Base-by-base conservation (phyloP, 2,329 filamentous ascomycete genomes). In the Phialemonium atrogriseum region DNA sequence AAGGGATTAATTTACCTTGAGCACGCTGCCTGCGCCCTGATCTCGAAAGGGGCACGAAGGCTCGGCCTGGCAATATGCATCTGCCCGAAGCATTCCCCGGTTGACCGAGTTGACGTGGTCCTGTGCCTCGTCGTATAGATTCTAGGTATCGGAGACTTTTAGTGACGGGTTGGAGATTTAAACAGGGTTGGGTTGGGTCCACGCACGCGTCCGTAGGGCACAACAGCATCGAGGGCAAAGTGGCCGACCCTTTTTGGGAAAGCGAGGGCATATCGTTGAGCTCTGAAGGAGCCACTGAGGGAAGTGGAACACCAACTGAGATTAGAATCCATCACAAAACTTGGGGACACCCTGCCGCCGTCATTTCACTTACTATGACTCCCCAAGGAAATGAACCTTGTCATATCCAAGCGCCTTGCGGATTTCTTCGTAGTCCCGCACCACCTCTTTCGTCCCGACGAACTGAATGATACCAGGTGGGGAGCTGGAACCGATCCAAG, bases 401-500 rank as follows among this genome's bases (percentile, higher is more conserved):
- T 22, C 20, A 20, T 32, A 32, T 15, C 21, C 21, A 10, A 32
- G 20, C 6, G 30, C 20, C 14, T 24, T 32, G n/a, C 30, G 11
- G 3, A 32, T 32, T 16, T 32, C 20, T 22, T 32, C 30, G 30
- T 32, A 32, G 12, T 32, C 30, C 17, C 25, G 19, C 7, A 32
- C 15, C 12, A 32, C 30, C 15, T 24, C 30, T 13, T 32, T 24
- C 5, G 30, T 32, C 14, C 17, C 11, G 7, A 32, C 13, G 22
- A 32, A 32, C 30, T 32, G 30, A 15, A 32, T 24, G 30, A 32
- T 32, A 7, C 30, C 30, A 10, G 30, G 21, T 8, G 30, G 30
- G 5, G 30, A 24, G 30, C 30, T 32, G 17, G 18, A 23, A 4
- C 25, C 30, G 11, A 32, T 32, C 30, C 30, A 32, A 24, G 30